phyloP scores from a whole-genome alignment of 768 basidiomycete genomes.

The Suillus fuscotomentosus region DNA sequence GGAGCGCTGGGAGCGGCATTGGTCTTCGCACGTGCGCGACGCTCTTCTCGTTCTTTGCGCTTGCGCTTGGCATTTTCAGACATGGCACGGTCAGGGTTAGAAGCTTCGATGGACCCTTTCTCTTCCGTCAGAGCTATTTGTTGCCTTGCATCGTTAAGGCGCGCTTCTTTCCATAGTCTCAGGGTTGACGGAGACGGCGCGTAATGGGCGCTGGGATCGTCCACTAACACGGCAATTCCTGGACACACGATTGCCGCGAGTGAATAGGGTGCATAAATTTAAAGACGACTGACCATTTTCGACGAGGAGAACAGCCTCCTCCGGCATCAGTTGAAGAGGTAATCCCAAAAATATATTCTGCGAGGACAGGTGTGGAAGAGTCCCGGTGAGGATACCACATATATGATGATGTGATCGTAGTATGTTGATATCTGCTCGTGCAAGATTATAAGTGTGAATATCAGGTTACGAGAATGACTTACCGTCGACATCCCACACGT shows the following conservation, averaged over 20 bases:
- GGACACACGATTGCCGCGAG: background rate
- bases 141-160: constrained; percentile 42
- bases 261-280: background rate
- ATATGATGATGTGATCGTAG: constrained; percentile 80
- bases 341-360: constrained; percentile 96
- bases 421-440: constrained; percentile 65
- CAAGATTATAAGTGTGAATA: constrained; percentile 2
- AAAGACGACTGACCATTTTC: constrained; percentile 58
- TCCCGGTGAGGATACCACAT: constrained; percentile 85
- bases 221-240: constrained; percentile 79
- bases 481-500: constrained; percentile 91
- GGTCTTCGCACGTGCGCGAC: constrained; percentile 20
- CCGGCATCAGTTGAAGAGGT: constrained; percentile 85
- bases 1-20: constrained; percentile 22
- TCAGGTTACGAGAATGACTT: constrained; percentile 9
- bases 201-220: constrained; percentile 62
- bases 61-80: constrained; percentile 68
- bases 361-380: constrained; percentile 90
- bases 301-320: constrained; percentile 88
- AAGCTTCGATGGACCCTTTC: constrained; percentile 47
- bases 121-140: constrained; percentile 51
- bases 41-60: constrained; percentile 65
- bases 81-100: constrained; percentile 39
- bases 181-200: constrained; percentile 48
- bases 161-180: constrained; percentile 49